Evolutionary conservation across 345 rosid genomes (phyloP), one percentile per base, ranked within the genome.

Genomic region (Laguncularia racemosa): DNA sequence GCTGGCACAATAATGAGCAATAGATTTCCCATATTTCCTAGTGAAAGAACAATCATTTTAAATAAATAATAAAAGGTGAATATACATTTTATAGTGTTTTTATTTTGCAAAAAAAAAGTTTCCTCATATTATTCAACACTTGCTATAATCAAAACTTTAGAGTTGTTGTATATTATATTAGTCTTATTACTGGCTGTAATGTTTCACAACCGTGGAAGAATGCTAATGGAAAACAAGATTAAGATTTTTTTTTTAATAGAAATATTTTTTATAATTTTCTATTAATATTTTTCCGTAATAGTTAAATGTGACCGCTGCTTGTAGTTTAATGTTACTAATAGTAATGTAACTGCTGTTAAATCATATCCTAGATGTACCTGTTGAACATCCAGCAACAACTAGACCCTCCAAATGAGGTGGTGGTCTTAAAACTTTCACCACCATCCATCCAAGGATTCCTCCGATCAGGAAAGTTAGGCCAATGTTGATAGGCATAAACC

Each of bases 401-500:
- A 68, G 67, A 45, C 79, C 81, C 2, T 65, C 76, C 14, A 81
- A 65, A 46, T 76, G 79, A 2, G 50, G 65, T 40, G 83, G 83
- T 62, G 83, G 69, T 65, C 53, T 68, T 33, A 83, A 71, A 67
- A 81, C 61, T 49, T 65, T 71, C 58, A 72, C 75, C 44, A 81
- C 73, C 50, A 78, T 48, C 86, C 86, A 81, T 56, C 78, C 85
- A 1, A 81, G 71, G 40, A 66, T 60, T 15, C 82, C 75, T n/a
- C 85, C 81, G 49, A 78, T 68, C 45, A 81, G 52, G 61, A 81
- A 81, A 16, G 86, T 81, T 8, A 81, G 66, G 46, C 78, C 69
- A 20, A 78, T 68, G 61, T 81, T 81, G 13, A 81, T 50, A 3
- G 86, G 86, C 86, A 81, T 81, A 57, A 81, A 82, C 86, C 84